Evolutionary conservation across 805 yeast species (phyloP), one percentile per base, ranked within the genome.

Genomic region (Wickerhamiella occidentalis): DNA sequence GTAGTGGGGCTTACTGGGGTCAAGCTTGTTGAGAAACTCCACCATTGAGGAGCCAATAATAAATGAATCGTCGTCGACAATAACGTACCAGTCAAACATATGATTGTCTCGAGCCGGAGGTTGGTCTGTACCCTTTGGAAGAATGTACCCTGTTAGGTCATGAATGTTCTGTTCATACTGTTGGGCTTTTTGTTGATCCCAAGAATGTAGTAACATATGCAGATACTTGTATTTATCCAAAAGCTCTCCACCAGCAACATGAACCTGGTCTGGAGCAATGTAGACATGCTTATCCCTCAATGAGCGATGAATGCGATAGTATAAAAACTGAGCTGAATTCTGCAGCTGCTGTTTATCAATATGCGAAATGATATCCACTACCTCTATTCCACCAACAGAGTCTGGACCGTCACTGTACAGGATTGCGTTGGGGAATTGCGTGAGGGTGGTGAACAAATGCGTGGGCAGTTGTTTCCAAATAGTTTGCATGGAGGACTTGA

Each of bases 401-500:
- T 57, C 63, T 7, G 59, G 55, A 5, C 56, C 54, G 46, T 56
- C 57, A 12, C 58, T 54, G 50, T 57, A 61, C 3, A 61, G 18
- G 13, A 47, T 55, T 35, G 51, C 54, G 48, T 56, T 50, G 3
- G 54, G 55, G 45, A 60, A 51, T 17, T 52, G 52, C 8, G 52
- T 54, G n/a, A 61, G 50, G 5, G 59, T 52, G 5, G 62, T 60
- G n/a, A 45, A 40, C 17, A 60, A 35, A 45, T 58, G 65, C 6
- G 52, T 41, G 7, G 65, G 65, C 21, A 61, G 18, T 17, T 56
- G 52, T 21, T 54, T 48, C 65, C 65, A 61, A 19, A 54, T 49
- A 3, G 57, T 51, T 18, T 53, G 47, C 25, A 56, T 46, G 15
- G 57, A 54, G 7, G 63, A 52, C 40, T 55, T 56, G 33, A 61